Base-by-base conservation (phyloP, 164 flowering plant genomes). In the Stephania cephalantha region DNA sequence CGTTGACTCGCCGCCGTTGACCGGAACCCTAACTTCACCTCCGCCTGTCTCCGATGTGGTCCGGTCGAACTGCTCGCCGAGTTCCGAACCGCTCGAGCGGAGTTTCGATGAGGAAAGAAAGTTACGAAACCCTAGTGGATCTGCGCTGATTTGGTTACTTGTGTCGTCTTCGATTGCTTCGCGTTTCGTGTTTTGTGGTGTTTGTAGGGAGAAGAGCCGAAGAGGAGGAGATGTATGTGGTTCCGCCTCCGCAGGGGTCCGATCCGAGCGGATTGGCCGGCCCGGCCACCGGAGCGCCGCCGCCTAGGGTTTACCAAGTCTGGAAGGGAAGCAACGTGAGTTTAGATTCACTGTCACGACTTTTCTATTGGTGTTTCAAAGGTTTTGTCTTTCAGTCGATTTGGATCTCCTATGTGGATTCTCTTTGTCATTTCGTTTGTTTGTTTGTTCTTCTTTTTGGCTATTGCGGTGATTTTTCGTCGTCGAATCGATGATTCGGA, bases 281-380 rank as follows among this genome's bases (percentile, higher is more conserved):
- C 29, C 88, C 87, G 80, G 83, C 68, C 44, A 74, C 65, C 46
- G 87, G 76, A 29, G 76, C 84, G 42, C 80, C 73, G 45, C 84
- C 84, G 79, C 85, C 83, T 35, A 83, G 87, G 85, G 83, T 83
- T 84, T 92, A 88, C 80, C 90, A 92, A 84, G 76, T 85, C 17
- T 94, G 98, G 98, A 92, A 90, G 81, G 98, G 98, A 71, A 94
- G 93, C 83, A 94, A 94, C 81, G 98, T 94, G 70, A 88, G 94
- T 81, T 17, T 13, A 22, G n/a, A 25, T 58, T 22, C 9, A 58
- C 64, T 0, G 0, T 76, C 42, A 35, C 42, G 42, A 35, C 2
- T 35, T 35, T 4, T 4, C 42, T 35, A 1, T 35, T 35, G 42
- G 42, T 35, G 42, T 35, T 35, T 35, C 42, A 35, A 35, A 35